Evolutionary conservation across 2,329 filamentous ascomycete genomes (phyloP).

Genomic region (Dothiorella sarmentorum): DNA sequence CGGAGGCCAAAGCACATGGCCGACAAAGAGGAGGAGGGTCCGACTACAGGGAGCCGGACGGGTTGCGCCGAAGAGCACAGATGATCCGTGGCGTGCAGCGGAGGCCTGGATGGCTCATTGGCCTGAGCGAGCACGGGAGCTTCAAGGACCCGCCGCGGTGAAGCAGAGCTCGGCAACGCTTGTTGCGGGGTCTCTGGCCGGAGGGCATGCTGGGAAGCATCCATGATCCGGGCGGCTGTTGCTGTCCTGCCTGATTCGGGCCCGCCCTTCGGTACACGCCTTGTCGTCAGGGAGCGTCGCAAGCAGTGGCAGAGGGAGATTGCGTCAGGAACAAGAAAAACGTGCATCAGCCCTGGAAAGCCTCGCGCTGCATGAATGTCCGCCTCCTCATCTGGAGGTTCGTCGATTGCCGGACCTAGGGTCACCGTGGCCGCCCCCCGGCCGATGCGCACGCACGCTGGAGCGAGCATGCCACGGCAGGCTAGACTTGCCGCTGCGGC

Average conservation of each 20-base stretch:
- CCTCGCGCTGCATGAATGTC: constrained; percentile 16
- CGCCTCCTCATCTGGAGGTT: constrained; percentile 11
- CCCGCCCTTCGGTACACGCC: constrained; percentile 7
- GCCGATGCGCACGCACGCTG: constrained; percentile 33
- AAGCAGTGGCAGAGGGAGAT: constrained; percentile 33
- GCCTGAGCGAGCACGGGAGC: constrained; percentile 36
- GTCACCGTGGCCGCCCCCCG: constrained; percentile 17
- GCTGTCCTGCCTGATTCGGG: constrained; percentile 16
- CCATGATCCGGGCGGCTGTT: constrained; percentile 18
- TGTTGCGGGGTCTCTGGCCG: constrained; percentile 38
- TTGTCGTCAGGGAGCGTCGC: constrained; percentile 29
- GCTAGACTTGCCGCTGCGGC: constrained; percentile 24
- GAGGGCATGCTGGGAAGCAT: constrained; percentile 16
- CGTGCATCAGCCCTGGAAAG: constrained; percentile 35
- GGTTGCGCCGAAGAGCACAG: constrained; percentile 38
- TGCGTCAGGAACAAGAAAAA: constrained; percentile 41
- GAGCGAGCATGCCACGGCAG: constrained; percentile 24
- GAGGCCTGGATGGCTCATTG: constrained; percentile 34
- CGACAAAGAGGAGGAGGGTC: constrained; percentile 9
- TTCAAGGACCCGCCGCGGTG: constrained; percentile 36
- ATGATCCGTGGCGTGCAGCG: constrained; percentile 37
- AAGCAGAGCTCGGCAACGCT: constrained; percentile 42
- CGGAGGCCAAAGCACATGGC: constrained; percentile 23
- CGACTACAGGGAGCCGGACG: constrained; percentile 25
- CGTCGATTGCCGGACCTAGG: constrained; percentile 12